Evolutionary conservation across 176 grass and related monocot species (phyloP).

Genomic region (Luzula sylvatica): DNA sequence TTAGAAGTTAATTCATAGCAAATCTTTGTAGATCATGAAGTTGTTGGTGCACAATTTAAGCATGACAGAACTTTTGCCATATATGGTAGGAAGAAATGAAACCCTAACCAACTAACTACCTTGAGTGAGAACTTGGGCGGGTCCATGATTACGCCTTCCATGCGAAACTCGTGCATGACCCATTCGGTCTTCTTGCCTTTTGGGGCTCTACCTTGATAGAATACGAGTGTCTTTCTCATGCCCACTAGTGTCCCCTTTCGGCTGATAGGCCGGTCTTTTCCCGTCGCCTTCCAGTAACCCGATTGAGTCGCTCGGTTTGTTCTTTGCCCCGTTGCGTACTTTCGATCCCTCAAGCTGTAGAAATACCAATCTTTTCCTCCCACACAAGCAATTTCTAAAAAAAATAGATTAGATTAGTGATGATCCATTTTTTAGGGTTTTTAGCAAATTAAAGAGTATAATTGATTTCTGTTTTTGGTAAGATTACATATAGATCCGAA

Average conservation of each 20-base stretch:
- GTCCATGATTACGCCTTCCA: slow-evolving; percentile 33
- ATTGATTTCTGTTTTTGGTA: background rate
- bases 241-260: slow-evolving; percentile 29
- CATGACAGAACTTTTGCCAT: background rate
- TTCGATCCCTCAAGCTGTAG: slow-evolving; percentile 83
- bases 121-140: slow-evolving; percentile 35
- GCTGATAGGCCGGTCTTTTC: slow-evolving; percentile 49
- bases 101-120: background rate
- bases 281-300: slow-evolving; percentile 86
- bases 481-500: background rate
- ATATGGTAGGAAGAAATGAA: background rate
- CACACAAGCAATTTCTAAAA: slow-evolving; percentile 14
- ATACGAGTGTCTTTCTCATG: slow-evolving; percentile 88
- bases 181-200: slow-evolving; percentile 66
- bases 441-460: too few species aligned
- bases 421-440: slow-evolving; percentile 20
- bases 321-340: slow-evolving; percentile 66
- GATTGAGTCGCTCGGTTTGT: slow-evolving; percentile 71
- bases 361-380: slow-evolving; percentile 74
- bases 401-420: background rate
- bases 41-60: background rate
- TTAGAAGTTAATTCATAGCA: too few species aligned
- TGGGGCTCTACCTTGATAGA: slow-evolving; percentile 70
- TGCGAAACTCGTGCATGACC: slow-evolving; percentile 85
- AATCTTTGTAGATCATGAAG: too few species aligned